Evolutionary conservation across 1,139 yeast species (phyloP).

Genomic region (Candida neerlandica): DNA sequence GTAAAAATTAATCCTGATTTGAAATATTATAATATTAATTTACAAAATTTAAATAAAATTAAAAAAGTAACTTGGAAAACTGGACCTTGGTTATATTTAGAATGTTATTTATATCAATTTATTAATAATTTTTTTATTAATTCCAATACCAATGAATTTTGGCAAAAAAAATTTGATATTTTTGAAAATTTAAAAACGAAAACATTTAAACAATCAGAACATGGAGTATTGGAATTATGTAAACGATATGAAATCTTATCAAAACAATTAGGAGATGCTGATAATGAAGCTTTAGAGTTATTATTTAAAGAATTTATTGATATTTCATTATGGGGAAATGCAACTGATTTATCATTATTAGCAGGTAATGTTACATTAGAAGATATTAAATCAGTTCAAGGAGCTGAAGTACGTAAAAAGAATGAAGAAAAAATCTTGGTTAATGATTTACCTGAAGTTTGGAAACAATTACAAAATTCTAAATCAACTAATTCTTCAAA

Average conservation of each 20-base stretch:
- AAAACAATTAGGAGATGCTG: constrained; percentile 37
- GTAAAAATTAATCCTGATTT: constrained; percentile 45
- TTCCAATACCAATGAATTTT: constrained; percentile 29
- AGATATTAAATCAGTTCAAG: constrained; percentile 89
- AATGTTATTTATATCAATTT: constrained; percentile 78
- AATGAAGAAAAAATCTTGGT: constrained; percentile 81
- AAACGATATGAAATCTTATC: constrained; percentile 52
- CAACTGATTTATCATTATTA: constrained; percentile 87
- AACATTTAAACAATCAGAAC: constrained; percentile 73
- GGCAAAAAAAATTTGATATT: constrained; percentile 66
- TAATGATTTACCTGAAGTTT: constrained; percentile 73
- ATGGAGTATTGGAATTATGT: constrained; percentile 84
- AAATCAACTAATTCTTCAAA: too few relatives aligned
- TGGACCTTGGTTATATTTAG: constrained; percentile 93
- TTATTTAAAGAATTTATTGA: constrained; percentile 80
- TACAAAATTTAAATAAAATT: constrained; percentile 29
- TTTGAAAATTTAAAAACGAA: constrained; percentile 69
- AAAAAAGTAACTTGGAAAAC: constrained; percentile 65
- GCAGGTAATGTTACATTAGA: constrained; percentile 79
- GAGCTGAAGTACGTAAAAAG: constrained; percentile 80
- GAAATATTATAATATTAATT: constrained; percentile 51
- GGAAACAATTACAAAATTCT: constrained; percentile 42
- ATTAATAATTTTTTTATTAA: constrained; percentile 49
- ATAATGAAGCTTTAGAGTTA: constrained; percentile 51
- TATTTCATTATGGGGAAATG: constrained; percentile 96